Evolutionary conservation across 1,284 basidiomycete genomes (phyloP).

Genomic region (Leccinum solheimii): DNA sequence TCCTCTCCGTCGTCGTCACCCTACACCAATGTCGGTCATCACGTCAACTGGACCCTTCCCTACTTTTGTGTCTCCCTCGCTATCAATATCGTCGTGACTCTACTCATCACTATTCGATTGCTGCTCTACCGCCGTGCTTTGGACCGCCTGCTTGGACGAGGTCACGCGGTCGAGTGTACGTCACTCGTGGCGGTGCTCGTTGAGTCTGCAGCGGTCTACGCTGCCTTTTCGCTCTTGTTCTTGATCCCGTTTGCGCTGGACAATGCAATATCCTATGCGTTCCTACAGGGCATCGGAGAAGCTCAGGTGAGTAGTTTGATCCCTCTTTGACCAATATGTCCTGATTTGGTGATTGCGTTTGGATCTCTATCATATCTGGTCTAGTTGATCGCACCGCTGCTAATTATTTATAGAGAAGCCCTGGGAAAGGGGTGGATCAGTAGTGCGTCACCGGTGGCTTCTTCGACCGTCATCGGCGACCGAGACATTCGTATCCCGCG

Average conservation of each 20-base stretch:
- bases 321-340: neutral
- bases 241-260: slow-evolving; percentile 23
- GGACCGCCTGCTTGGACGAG: slow-evolving; percentile 20
- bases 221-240: slow-evolving; percentile 29
- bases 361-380: slow-evolving; percentile 4
- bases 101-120: slow-evolving; percentile 25
- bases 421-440: slow-evolving; percentile 34
- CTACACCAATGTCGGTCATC: slow-evolving; percentile 11
- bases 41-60: slow-evolving; percentile 31
- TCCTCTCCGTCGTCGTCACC: slow-evolving; percentile 32
- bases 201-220: slow-evolving; percentile 30
- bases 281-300: slow-evolving; percentile 32
- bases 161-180: slow-evolving; percentile 25
- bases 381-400: slow-evolving; percentile 30
- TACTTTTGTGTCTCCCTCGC: slow-evolving; percentile 29
- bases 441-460: slow-evolving; percentile 6
- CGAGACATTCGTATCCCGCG: slow-evolving; percentile 16
- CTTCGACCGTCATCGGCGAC: slow-evolving; percentile 3
- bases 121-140: slow-evolving; percentile 22
- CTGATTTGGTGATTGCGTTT: neutral
- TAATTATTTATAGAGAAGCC: slow-evolving; percentile 32
- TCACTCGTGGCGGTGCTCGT: slow-evolving; percentile 30
- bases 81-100: slow-evolving; percentile 24
- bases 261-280: slow-evolving; percentile 21
- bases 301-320: slow-evolving; percentile 22